These are phyloP conservation scores for Teratosphaeria destructans DNA, from an alignment of 2,329 filamentous ascomycete species.

Conservation along the genomic window DNA sequence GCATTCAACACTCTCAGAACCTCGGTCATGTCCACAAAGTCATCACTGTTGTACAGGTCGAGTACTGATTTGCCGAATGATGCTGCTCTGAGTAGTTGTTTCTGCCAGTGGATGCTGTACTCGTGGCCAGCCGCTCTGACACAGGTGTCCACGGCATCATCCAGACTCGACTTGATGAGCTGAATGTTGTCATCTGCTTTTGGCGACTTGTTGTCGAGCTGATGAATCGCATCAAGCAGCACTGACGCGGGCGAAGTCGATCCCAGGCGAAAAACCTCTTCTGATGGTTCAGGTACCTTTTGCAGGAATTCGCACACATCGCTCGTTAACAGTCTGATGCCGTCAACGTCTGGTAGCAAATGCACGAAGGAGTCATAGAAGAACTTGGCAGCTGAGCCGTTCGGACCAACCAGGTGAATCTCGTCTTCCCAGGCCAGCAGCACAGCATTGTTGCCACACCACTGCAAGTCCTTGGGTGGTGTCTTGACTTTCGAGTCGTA, in stretches of 20 bases:
- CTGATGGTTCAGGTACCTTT: constrained; percentile 59
- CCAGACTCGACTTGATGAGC: constrained; percentile 74
- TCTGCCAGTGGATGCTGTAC: constrained; percentile 85
- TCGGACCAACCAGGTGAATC: constrained; percentile 82
- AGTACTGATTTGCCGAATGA: constrained; percentile 97
- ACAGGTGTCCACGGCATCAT: constrained; percentile 87
- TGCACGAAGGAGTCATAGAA: constrained; percentile 90
- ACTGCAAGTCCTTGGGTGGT: constrained; percentile 76
- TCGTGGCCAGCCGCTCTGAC: constrained; percentile 90
- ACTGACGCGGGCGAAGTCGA: constrained; percentile 85
- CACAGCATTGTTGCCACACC: constrained; percentile 92
- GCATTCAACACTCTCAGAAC: constrained; percentile 86
- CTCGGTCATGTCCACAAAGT: constrained; percentile 98
- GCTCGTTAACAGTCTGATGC: constrained; percentile 81
- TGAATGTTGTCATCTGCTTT: constrained; percentile 98
- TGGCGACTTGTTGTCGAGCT: constrained; percentile 85
- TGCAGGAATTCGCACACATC: constrained; percentile 97
- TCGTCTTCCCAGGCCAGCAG: constrained; percentile 97
- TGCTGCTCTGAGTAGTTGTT: constrained; percentile 86
- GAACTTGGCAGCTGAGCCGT: constrained; percentile 58
- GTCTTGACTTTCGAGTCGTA: constrained; percentile 82
- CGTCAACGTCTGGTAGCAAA: constrained; percentile 76
- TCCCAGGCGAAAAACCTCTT: constrained; percentile 80
- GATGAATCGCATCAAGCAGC: constrained; percentile 82
- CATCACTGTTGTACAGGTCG: constrained; percentile 94